phyloP scores from a whole-genome alignment of 1,139 yeast species.

The Pneumocystis wakefieldiae region DNA sequence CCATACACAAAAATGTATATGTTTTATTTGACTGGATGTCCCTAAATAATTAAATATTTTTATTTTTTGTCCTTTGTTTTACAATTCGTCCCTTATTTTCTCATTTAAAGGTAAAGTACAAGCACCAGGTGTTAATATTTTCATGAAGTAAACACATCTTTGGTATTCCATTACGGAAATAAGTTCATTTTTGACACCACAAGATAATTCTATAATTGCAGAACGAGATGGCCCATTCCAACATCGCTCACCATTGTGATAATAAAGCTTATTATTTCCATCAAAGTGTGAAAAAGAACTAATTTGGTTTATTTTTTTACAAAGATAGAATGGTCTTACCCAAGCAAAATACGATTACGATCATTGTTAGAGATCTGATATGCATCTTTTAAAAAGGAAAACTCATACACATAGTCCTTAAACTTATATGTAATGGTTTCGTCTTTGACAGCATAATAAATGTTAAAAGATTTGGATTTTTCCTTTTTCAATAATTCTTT shows the following conservation, averaged over 20 bases:
- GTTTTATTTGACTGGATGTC: no score
- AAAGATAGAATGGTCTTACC: not conserved
- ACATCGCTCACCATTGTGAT: slow-evolving; percentile 58
- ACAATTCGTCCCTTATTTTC: not conserved
- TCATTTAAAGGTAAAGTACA: not conserved
- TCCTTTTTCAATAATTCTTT: not conserved
- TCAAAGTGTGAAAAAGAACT: not conserved
- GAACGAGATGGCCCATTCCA: slow-evolving; percentile 90
- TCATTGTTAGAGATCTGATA: slow-evolving; percentile 31
- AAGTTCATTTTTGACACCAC: slow-evolving; percentile 48
- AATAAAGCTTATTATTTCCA: not conserved
- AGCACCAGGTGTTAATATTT: not conserved
- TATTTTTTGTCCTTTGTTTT: not conserved
- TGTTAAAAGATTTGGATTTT: not conserved
- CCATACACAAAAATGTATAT: no score
- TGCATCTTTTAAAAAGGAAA: slow-evolving; percentile 44
- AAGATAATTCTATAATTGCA: slow-evolving; percentile 46
- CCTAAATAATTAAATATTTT: no score
- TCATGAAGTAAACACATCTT: slow-evolving; percentile 39
- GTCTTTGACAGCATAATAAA: not conserved
- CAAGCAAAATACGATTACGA: not conserved
- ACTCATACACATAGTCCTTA: slow-evolving; percentile 40
- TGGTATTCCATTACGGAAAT: slow-evolving; percentile 71
- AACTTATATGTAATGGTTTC: not conserved
- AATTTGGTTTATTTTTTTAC: slow-evolving; percentile 1